Evolutionary conservation across 2,329 filamentous ascomycete species (phyloP), one percentile per base, ranked within the genome.

Genomic region (Venturia effusa): DNA sequence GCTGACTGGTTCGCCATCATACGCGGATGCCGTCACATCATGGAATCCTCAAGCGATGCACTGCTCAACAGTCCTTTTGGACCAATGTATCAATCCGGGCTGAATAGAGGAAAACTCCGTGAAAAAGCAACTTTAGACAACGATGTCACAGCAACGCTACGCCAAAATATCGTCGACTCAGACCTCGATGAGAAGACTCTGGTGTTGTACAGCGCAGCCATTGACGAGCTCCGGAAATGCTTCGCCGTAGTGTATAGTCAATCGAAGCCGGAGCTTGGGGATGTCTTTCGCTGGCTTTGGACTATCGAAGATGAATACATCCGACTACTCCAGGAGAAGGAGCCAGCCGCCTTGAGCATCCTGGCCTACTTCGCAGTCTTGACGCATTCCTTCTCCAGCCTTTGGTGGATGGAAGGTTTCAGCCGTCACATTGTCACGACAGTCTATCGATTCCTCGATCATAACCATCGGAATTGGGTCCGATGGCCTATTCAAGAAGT

Each of bases 401-500:
- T 32, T 11, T 57, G 51, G 51, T 57, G 51, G 51, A 57, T 57
- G 30, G 51, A 57, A 22, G 51, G 51, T 4, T 57, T 57, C 27
- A 57, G 51, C 19, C 51, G 51, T 34, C 51, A 57, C 17, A 57
- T 57, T 34, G 51, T 57, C 15, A 19, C 51, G 19, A 57, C 51
- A 8, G 51, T 57, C 15, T 57, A 57, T 15, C 51, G 30, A 19
- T 34, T 22, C 8, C 30, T 57, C 6, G 51, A 57, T 30, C 30
- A 57, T 4, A 34, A 30, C 34, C 51, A 57, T 57, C 51, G 51
- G 34, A 15, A 19, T n/a, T 57, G 51, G 51, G 19, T 57, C 15
- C 51, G 51, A 37, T 57, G 51, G 51, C 51, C 51, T 19, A 57
- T 57, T 34, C 27, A 57, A 8, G 51, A 57, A 57, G 51, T 57